Base-by-base conservation (phyloP, 73 alveolate species). In the Uronychia binucleata region DNA sequence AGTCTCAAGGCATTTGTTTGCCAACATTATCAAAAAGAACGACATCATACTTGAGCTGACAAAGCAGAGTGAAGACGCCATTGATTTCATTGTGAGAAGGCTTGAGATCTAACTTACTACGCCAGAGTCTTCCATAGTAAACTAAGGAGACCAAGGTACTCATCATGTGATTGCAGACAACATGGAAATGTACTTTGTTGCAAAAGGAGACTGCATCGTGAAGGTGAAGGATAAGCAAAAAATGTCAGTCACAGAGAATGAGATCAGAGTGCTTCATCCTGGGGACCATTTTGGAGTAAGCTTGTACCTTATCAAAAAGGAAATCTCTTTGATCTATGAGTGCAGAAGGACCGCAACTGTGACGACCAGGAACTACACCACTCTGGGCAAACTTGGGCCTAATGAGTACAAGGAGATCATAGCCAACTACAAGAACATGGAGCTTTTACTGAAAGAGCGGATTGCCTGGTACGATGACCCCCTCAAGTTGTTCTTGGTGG, bases 201-300 rank as follows among this genome's bases (percentile, higher is more conserved):
- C 57, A 25, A 85, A 77, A 31, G 91, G 91, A 11, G 86, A 85
- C 11, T 83, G 90, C 33, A 74, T 29, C 31, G 91, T 85, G 25
- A 25, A 27, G 28, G 86, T 85, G 5, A 33, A 85, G 28, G 86
- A 77, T 46, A 76, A 85, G 33, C 32, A 77, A 26, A 29, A 32
- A 32, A 84, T 57, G 0, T 77, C 46, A n/a, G 60, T 77, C 29
- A 67, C 82, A 57, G 58, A 58, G 28, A 88, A 59, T 14, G 77
- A 83, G 58, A 34, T 76, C 29, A 85, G 91, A 77, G 25, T 28
- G 26, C 81, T 85, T 1, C 30, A 1, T 77, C 58, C 91, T 11
- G 91, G 91, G 1, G 91, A 85, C 58, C 86, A 85, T 85, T 85
- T 85, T 77, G 91, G 91, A 46, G 91, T 57, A 85, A 85, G 28